These are phyloP conservation scores for Cenchrus purpureus DNA, from an alignment of 176 grass and related monocot species.

Conservation along the genomic window DNA sequence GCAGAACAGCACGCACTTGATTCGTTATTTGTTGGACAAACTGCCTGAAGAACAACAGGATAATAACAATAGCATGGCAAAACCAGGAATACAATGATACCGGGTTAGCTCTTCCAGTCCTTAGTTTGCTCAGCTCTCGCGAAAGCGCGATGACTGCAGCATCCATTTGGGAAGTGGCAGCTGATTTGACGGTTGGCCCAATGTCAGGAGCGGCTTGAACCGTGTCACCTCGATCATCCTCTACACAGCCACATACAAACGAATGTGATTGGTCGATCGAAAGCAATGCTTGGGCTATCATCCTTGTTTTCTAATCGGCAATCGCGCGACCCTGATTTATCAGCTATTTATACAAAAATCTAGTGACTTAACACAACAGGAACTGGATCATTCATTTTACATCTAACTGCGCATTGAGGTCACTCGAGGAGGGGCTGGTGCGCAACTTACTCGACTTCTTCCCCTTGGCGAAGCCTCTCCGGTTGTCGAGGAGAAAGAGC, in stretches of 20 bases:
- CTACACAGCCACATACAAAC: conserved; percentile 47
- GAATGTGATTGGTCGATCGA: background rate
- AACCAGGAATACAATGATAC: conserved; percentile 42
- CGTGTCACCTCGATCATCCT: conserved; percentile 77
- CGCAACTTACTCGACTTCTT: conserved; percentile 69
- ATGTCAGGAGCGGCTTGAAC: conserved; percentile 69
- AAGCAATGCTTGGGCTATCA: background rate
- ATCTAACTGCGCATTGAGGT: background rate
- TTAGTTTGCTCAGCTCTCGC: conserved; percentile 82
- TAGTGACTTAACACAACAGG: background rate
- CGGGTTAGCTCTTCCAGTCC: conserved; percentile 84
- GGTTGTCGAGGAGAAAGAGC: conserved; percentile 40
- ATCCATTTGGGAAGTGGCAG: conserved; percentile 74
- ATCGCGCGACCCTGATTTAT: background rate
- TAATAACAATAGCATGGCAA: conserved; percentile 19
- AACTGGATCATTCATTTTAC: background rate
- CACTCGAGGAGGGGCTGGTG: background rate
- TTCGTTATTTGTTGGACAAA: conserved; percentile 1
- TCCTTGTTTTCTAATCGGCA: background rate
- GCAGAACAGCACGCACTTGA: conserved; percentile 22
- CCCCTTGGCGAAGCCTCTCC: conserved; percentile 78
- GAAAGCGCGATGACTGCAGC: conserved; percentile 74
- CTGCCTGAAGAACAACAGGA: background rate
- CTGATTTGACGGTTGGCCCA: conserved; percentile 73
- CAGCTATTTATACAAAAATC: background rate